Conservation (phyloP, 257 asterid genomes). For the Solanum rostratum region DNA sequence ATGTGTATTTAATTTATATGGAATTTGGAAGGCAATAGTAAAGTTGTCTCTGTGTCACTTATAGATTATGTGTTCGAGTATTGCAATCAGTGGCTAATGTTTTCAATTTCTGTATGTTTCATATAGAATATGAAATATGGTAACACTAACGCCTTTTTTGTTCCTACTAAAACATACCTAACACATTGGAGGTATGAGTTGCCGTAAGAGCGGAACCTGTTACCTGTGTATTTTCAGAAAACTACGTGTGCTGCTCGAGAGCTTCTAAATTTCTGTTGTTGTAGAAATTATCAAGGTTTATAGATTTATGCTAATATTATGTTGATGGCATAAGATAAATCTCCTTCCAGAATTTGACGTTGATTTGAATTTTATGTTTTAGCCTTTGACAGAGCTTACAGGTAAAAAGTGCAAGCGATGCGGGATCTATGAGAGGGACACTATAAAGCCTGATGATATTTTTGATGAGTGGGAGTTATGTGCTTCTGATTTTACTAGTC, state of each 20-base stretch:
- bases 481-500: slow-evolving; percentile 49
- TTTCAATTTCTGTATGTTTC: not conserved
- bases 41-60: not conserved
- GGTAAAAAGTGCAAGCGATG: slow-evolving; percentile 71
- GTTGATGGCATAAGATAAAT: not conserved
- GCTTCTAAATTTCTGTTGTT: not conserved
- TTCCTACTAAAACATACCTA: not conserved
- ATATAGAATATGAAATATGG: not conserved
- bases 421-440: slow-evolving; percentile 66
- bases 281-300: slow-evolving; percentile 28
- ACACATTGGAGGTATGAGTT: not conserved
- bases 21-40: not conserved
- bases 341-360: not conserved
- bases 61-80: not conserved
- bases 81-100: not conserved
- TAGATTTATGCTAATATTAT: not conserved
- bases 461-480: slow-evolving; percentile 89
- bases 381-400: slow-evolving; percentile 59
- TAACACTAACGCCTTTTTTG: not conserved
- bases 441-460: slow-evolving; percentile 37
- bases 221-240: not conserved
- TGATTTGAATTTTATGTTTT: slow-evolving; percentile 18
- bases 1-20: not conserved
- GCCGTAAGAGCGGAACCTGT: no score
- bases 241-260: not conserved